Percentiles rank a stretch among this genome's conserved stretches.
Conservation (phyloP, 305 asterid genomes). For the Fraxinus nigra region DNA sequence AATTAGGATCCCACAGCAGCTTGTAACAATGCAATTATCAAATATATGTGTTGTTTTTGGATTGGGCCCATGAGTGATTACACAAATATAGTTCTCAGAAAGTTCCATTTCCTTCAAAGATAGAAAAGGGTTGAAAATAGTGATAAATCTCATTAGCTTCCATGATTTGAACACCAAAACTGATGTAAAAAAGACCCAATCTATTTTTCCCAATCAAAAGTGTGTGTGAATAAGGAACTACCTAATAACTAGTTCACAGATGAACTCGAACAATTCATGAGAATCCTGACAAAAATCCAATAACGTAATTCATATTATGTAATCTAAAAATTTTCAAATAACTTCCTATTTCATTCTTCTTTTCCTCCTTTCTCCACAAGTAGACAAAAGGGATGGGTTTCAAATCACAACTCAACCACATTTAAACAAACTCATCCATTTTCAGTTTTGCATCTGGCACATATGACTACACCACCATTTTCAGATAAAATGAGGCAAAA, state of each 20-base stretch:
- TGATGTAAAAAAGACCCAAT: conserved; percentile 28
- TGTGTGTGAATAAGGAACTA: neutral
- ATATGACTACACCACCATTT: neutral
- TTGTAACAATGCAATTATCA: too few relatives aligned
- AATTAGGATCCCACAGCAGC: too few relatives aligned
- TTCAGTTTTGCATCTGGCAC: neutral
- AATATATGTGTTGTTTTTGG: too few relatives aligned
- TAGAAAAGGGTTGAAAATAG: conserved; percentile 15
- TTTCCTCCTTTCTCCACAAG: neutral
- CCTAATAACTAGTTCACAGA: conserved; percentile 55
- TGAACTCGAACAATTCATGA: conserved; percentile 30
- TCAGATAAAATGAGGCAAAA: neutral
- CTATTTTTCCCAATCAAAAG: conserved; percentile 28
- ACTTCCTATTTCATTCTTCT: neutral
- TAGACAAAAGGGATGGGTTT: neutral
- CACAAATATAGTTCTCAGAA: too few relatives aligned
- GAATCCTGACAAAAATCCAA: too few relatives aligned
- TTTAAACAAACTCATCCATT: neutral
- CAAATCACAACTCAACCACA: neutral
- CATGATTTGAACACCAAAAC: conserved; percentile 3
- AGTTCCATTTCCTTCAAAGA: too few relatives aligned
- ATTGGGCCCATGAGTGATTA: too few relatives aligned
- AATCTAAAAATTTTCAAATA: neutral
- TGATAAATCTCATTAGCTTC: too few relatives aligned
- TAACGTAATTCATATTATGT: neutral